Evolutionary conservation across 129 eudicot genomes (phyloP), one percentile per base, ranked within the genome.

Genomic region (Ambrosia artemisiifolia): DNA sequence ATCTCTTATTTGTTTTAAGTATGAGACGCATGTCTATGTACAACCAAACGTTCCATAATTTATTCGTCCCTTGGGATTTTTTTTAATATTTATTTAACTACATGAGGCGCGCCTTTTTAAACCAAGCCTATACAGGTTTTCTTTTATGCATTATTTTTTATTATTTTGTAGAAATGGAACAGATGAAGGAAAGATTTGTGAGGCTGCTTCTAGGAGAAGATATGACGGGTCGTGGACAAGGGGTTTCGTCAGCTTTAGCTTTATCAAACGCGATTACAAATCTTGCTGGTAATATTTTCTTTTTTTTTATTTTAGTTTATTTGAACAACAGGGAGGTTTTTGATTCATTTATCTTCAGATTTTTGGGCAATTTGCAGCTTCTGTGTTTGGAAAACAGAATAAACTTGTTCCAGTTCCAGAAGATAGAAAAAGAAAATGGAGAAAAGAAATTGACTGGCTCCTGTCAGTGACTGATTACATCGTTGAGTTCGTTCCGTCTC

Each of bases 231-330:
- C 85, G 83, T 66, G 97, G 97, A 2, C 86, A 80, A 42, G 97
- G 97, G 35, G 90, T 91, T 78, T 91, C 97, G 7, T 85, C 90
- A 13, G 97, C 97, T 70, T 67, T 91, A 74, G 97, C 97, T 51
- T 80, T 91, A 78, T 91, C 97, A 3, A 91, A 91, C 71, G 97
- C 97, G 33, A 88, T 91, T 44, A 91, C 95, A 34, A 88, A 91
- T 83, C 93, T 91, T 67, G 92, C 95, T 17, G 97, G 97, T 91
- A 82, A 17, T 63, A 12, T 72, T 70, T 56, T 35, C 12, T 59
- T 51, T 40, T 59, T 51, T 40, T 65, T 18, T 0, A n/a, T 33
- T 55, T 4, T 16, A 18, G 42, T 4, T 75, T 44, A 63, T 43
- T 8, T 5, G 9, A 18, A 57, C 24, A 51, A 56, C 35, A 19